These are phyloP conservation scores for Sugiyamaella smithiae DNA, from an alignment of 805 yeast species.

Conservation along the genomic window DNA sequence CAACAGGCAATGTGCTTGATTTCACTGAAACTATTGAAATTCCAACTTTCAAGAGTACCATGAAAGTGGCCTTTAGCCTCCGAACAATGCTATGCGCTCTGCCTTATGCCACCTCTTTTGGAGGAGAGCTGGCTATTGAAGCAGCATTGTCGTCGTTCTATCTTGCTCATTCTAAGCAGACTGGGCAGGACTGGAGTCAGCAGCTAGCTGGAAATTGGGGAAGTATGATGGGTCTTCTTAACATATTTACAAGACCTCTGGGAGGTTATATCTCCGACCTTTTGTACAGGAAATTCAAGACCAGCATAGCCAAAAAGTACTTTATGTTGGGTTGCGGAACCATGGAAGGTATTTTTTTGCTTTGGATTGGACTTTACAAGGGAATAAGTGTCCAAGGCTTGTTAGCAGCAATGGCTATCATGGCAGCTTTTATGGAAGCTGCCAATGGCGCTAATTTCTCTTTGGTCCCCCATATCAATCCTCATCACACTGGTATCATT, in stretches of 20 bases:
- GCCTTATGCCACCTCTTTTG: conserved; percentile 12
- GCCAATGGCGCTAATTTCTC: conserved; percentile 41
- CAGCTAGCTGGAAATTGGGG: conserved; percentile 10
- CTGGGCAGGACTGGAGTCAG: conserved; percentile 1
- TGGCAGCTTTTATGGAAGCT: conserved; percentile 39
- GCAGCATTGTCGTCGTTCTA: conserved; percentile 4
- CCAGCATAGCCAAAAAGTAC: conserved; percentile 35
- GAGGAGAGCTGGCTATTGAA: conserved; percentile 11
- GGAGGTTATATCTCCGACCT: conserved; percentile 9
- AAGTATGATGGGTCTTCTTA: conserved; percentile 8
- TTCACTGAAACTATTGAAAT: not conserved
- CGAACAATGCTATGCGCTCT: conserved; percentile 5
- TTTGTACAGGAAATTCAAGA: conserved; percentile 31
- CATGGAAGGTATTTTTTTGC: conserved; percentile 34
- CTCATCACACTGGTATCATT: conserved; percentile 38
- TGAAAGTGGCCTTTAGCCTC: conserved; percentile 2
- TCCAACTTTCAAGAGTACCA: not conserved
- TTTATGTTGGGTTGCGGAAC: conserved; percentile 30
- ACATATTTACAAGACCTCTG: conserved; percentile 4
- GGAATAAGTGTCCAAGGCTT: conserved; percentile 31
- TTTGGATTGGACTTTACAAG: conserved; percentile 38
- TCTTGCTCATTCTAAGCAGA: not conserved
- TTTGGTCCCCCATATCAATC: conserved; percentile 37
- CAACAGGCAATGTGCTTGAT: conserved; percentile 1
- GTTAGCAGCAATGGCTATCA: conserved; percentile 33